Evolutionary conservation across 805 yeast genomes (phyloP).

Genomic region (Barnettozyma populi): DNA sequence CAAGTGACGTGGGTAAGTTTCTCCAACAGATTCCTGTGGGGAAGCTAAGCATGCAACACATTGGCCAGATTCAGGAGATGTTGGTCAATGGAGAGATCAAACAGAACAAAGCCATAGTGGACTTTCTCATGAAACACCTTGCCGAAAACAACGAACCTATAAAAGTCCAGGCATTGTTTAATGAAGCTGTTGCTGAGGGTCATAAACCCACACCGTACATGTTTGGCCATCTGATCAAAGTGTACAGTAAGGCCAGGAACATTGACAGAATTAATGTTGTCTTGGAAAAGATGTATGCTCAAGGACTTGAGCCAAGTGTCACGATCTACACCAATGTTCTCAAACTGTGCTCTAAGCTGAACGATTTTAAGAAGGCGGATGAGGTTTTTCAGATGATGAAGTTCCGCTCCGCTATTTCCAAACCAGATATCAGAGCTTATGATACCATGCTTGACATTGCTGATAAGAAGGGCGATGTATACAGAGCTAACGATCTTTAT

Average conservation of each 20-base stretch:
- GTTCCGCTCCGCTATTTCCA: slow-evolving; percentile 57
- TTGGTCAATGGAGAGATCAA: slow-evolving; percentile 27
- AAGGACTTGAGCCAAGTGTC: slow-evolving; percentile 35
- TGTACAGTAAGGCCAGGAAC: slow-evolving; percentile 32
- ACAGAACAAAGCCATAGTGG: slow-evolving; percentile 28
- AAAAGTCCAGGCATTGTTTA: slow-evolving; percentile 30
- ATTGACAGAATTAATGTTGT: slow-evolving; percentile 20
- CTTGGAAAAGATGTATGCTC: slow-evolving; percentile 22
- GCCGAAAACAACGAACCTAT: slow-evolving; percentile 24
- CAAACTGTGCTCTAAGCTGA: slow-evolving; percentile 51
- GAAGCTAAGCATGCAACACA: slow-evolving; percentile 22
- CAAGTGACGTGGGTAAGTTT: slow-evolving; percentile 30
- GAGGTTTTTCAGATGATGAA: slow-evolving; percentile 82
- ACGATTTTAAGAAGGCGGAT: slow-evolving; percentile 54
- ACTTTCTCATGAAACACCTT: slow-evolving; percentile 33
- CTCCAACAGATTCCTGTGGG: slow-evolving; percentile 33
- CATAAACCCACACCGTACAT: slow-evolving; percentile 29
- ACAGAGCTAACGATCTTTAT: slow-evolving; percentile 70
- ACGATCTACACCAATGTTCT: slow-evolving; percentile 51
- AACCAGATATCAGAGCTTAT: slow-evolving; percentile 66
- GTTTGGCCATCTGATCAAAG: slow-evolving; percentile 38
- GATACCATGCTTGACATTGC: slow-evolving; percentile 66
- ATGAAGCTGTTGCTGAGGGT: slow-evolving; percentile 21
- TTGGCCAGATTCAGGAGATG: slow-evolving; percentile 29
- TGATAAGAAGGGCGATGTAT: slow-evolving; percentile 56